Evolutionary conservation across 768 basidiomycete genomes (phyloP).

Genomic region (Tulasnella sp.): DNA sequence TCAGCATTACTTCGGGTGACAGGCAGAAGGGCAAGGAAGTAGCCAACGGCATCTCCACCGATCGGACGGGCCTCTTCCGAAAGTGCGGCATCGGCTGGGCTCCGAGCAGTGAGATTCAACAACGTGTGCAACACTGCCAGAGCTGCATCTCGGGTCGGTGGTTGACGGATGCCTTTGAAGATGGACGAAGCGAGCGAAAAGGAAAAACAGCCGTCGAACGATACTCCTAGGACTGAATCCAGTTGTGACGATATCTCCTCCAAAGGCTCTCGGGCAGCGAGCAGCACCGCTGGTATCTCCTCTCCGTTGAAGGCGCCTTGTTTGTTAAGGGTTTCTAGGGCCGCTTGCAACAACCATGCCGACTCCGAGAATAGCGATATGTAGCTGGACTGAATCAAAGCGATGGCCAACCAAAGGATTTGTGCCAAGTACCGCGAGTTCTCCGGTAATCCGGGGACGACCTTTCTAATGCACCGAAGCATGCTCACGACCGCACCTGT

Average conservation of each 20-base stretch:
- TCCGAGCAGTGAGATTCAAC: slow-evolving; percentile 47
- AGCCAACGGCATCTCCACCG: slow-evolving; percentile 56
- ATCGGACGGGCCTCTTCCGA: slow-evolving; percentile 30
- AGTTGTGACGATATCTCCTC: slow-evolving; percentile 63
- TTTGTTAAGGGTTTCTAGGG: slow-evolving; percentile 55
- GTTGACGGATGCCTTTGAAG: slow-evolving; percentile 77
- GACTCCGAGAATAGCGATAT: slow-evolving; percentile 58
- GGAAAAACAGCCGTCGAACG: slow-evolving; percentile 70
- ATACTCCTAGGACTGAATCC: slow-evolving; percentile 63
- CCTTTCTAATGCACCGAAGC: slow-evolving; percentile 74
- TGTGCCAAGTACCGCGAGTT: slow-evolving; percentile 65
- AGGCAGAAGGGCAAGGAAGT: slow-evolving; percentile 71
- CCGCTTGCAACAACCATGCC: slow-evolving; percentile 53
- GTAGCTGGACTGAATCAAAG: slow-evolving; percentile 71
- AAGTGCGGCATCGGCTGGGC: neutral
- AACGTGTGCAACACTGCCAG: slow-evolving; percentile 55
- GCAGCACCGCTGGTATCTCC: slow-evolving; percentile 36
- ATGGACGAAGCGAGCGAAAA: slow-evolving; percentile 76
- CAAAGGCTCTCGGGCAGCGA: slow-evolving; percentile 57
- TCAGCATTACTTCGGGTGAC: slow-evolving; percentile 50
- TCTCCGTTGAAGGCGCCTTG: slow-evolving; percentile 48
- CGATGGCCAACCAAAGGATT: slow-evolving; percentile 84
- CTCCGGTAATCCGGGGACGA: slow-evolving; percentile 60
- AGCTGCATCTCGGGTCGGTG: slow-evolving; percentile 53
- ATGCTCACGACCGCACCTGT: slow-evolving; percentile 73